These are phyloP conservation scores for Candida loeiensis DNA, from an alignment of 805 yeast genomes.

Conservation along the genomic window DNA sequence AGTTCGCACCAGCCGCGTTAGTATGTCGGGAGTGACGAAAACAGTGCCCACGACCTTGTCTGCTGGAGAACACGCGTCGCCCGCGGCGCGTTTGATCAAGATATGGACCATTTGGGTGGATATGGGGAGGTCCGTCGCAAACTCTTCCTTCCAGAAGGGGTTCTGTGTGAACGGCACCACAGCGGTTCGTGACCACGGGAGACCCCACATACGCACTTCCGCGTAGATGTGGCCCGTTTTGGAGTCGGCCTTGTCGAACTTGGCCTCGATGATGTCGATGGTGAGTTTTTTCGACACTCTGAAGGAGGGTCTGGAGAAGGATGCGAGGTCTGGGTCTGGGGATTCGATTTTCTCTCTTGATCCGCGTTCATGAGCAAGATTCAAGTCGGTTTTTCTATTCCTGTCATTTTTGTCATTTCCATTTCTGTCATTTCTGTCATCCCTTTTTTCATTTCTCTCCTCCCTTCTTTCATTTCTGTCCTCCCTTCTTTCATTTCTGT, in stretches of 20 bases:
- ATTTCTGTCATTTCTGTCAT: neutral
- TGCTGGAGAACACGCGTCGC: constrained; percentile 20
- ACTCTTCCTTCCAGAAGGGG: constrained; percentile 85
- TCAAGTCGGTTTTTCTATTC: too few species aligned
- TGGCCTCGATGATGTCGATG: constrained; percentile 65
- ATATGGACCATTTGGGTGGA: constrained; percentile 51
- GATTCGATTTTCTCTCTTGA: too few species aligned
- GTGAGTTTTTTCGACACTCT: constrained; percentile 52
- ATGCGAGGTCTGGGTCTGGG: neutral
- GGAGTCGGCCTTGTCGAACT: constrained; percentile 31
- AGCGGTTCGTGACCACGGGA: constrained; percentile 77
- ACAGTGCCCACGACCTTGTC: constrained; percentile 53
- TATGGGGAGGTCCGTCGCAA: constrained; percentile 57
- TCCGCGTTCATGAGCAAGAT: too few species aligned
- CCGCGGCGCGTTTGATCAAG: constrained; percentile 38
- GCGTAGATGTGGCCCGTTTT: constrained; percentile 46
- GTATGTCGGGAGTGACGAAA: constrained; percentile 50
- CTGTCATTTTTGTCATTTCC: neutral
- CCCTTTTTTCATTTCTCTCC: neutral
- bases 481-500: neutral
- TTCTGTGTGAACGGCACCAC: constrained; percentile 44
- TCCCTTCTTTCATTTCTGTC: constrained; percentile 20
- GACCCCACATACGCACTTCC: constrained; percentile 69
- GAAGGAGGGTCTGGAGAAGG: constrained; percentile 20
- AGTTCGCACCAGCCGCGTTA: constrained; percentile 30